A percentile compares a stretch with the other conserved stretches of the same genome.
These are phyloP conservation scores for Leptographium procerum DNA, from an alignment of 2,329 filamentous ascomycete species.

Conservation along the genomic window DNA sequence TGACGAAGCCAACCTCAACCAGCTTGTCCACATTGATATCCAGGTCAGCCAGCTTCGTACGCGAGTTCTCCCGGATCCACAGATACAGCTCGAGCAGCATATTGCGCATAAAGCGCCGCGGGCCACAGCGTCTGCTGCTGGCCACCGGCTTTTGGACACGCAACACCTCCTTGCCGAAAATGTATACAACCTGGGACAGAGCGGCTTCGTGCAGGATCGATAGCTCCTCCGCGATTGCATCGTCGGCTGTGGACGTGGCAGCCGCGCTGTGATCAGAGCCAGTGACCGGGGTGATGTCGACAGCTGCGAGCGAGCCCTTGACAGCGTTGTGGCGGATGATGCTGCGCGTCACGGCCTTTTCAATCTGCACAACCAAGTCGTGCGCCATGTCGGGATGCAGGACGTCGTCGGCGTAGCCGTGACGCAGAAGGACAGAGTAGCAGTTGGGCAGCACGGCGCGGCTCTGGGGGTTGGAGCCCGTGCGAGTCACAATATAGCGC, in stretches of 20 bases:
- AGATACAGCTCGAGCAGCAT: conserved; percentile 44
- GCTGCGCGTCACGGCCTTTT: conserved; percentile 36
- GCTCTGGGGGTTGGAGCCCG: conserved; percentile 11
- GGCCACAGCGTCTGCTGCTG: neutral
- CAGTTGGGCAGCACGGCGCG: conserved; percentile 39
- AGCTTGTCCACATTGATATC: conserved; percentile 46
- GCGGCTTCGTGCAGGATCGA: conserved; percentile 31
- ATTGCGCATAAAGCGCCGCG: conserved; percentile 27
- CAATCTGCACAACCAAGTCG: conserved; percentile 45
- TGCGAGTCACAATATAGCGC: conserved; percentile 33
- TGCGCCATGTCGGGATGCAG: conserved; percentile 50
- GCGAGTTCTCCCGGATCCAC: conserved; percentile 54
- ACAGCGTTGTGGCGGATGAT: conserved; percentile 9
- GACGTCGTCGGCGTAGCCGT: conserved; percentile 64
- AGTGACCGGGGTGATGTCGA: neutral
- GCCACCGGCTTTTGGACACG: conserved; percentile 24
- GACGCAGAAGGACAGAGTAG: conserved; percentile 57
- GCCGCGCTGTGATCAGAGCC: neutral
- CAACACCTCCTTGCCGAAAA: conserved; percentile 54
- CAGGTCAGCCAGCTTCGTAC: conserved; percentile 54
- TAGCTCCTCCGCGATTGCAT: conserved; percentile 21
- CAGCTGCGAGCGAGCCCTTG: neutral
- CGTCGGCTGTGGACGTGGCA: neutral
- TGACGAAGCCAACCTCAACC: conserved; percentile 59
- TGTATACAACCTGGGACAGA: conserved; percentile 39